These are phyloP conservation scores for Leptodermis oblonga DNA, from an alignment of 257 asterid species.

Conservation along the genomic window DNA sequence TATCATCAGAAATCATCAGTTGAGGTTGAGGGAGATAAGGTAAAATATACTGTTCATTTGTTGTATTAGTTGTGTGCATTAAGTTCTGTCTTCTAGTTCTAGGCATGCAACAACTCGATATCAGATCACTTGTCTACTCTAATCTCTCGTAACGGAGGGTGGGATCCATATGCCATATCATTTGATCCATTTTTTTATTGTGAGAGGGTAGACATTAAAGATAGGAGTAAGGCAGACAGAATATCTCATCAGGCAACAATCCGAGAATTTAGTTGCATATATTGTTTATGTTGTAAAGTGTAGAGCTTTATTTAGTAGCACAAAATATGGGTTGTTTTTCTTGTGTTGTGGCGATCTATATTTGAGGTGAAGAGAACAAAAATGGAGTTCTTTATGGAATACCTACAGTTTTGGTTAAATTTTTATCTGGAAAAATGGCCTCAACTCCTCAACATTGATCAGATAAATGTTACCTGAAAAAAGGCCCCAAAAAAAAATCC, in stretches of 20 bases:
- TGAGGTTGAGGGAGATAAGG: slow-evolving; percentile 13
- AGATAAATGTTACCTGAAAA: too few species aligned
- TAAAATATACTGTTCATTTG: not conserved
- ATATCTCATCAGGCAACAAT: too few species aligned
- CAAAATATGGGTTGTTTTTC: not conserved
- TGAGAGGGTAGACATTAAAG: too few species aligned
- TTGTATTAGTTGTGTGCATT: not conserved
- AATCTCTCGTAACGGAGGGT: too few species aligned
- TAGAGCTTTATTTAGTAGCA: not conserved
- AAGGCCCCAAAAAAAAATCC: not conserved
- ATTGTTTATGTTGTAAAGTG: not conserved
- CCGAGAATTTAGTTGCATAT: not conserved
- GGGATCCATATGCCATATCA: too few species aligned
- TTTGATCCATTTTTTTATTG: too few species aligned
- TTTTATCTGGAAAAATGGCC: not conserved
- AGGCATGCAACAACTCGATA: too few species aligned
- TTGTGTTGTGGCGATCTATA: not conserved
- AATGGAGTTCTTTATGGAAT: not conserved
- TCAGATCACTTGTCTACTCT: too few species aligned
- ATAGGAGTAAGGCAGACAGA: too few species aligned
- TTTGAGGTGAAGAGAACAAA: not conserved
- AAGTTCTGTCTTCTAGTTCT: not conserved
- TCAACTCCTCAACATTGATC: not conserved
- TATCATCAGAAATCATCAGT: slow-evolving; percentile 1
- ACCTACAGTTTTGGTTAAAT: not conserved